A percentile compares a stretch with the other conserved stretches of the same genome.
phyloP scores from a whole-genome alignment of 2,329 filamentous ascomycete genomes.

The Pseudogymnoascus sp. region DNA sequence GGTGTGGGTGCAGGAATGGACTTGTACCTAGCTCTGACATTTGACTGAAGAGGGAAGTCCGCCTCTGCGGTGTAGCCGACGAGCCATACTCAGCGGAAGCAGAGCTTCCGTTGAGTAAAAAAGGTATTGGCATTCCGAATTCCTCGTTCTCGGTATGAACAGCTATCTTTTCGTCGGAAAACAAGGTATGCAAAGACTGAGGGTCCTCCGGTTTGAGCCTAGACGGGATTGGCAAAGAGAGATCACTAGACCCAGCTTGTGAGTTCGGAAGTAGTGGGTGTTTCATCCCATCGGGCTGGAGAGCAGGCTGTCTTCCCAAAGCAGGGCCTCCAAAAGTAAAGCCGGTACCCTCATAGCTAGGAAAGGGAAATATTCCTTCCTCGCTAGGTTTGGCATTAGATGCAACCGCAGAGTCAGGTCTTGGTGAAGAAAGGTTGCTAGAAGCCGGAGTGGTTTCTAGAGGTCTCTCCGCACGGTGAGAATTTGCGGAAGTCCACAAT shows the following conservation, averaged over 20 bases:
- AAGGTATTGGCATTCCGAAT: background rate
- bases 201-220: background rate
- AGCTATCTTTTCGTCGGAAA: background rate
- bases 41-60: background rate
- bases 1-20: constrained; percentile 10
- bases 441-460: background rate
- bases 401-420: background rate
- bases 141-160: background rate
- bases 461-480: background rate
- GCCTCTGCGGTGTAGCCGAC: background rate
- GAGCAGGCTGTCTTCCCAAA: background rate
- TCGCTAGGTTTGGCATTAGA: background rate
- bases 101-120: background rate
- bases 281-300: background rate
- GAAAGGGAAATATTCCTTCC: background rate
- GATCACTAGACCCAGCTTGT: background rate
- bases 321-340: background rate
- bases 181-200: background rate
- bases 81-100: background rate
- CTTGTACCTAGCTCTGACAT: constrained; percentile 13
- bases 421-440: background rate
- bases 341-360: background rate
- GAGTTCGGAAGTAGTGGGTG: background rate
- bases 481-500: background rate
- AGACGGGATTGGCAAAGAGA: background rate